Conservation (phyloP, 306 rosid species). For the Sphenostylis stenocarpa region DNA sequence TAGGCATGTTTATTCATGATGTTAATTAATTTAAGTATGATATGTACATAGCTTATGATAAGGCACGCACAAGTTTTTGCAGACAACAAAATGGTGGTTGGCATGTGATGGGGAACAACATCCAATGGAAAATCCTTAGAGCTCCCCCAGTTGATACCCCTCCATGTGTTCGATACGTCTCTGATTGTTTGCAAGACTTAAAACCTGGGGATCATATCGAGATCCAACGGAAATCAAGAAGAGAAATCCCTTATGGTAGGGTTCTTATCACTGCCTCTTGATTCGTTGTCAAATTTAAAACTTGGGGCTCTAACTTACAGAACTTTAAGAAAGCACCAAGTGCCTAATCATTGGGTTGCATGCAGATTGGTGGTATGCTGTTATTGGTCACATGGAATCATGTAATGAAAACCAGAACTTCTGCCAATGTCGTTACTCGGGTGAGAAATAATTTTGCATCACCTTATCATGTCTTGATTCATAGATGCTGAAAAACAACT, state of each 20-base stretch:
- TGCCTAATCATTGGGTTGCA: constrained; percentile 29
- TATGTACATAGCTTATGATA: not conserved
- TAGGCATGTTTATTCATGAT: no score
- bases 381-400: constrained; percentile 54
- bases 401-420: constrained; percentile 43
- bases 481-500: no score
- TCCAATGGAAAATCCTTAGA: constrained; percentile 59
- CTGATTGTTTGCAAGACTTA: constrained; percentile 54
- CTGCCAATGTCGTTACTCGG: constrained; percentile 53
- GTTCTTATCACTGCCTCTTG: not conserved
- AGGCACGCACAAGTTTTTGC: not conserved
- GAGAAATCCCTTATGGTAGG: constrained; percentile 56
- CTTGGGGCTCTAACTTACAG: no score
- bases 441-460: constrained; percentile 40
- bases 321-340: not conserved
- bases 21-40: not conserved
- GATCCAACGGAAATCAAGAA: constrained; percentile 60
- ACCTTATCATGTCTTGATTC: not conserved
- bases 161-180: constrained; percentile 42
- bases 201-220: constrained; percentile 72
- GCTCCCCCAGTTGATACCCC: constrained; percentile 46
- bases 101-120: constrained; percentile 43
- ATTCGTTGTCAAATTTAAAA: no score
- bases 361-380: constrained; percentile 79
- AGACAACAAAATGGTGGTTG: constrained; percentile 53